phyloP scores from a whole-genome alignment of 495 filamentous ascomycete genomes.

The Parathielavia hyrcaniae region DNA sequence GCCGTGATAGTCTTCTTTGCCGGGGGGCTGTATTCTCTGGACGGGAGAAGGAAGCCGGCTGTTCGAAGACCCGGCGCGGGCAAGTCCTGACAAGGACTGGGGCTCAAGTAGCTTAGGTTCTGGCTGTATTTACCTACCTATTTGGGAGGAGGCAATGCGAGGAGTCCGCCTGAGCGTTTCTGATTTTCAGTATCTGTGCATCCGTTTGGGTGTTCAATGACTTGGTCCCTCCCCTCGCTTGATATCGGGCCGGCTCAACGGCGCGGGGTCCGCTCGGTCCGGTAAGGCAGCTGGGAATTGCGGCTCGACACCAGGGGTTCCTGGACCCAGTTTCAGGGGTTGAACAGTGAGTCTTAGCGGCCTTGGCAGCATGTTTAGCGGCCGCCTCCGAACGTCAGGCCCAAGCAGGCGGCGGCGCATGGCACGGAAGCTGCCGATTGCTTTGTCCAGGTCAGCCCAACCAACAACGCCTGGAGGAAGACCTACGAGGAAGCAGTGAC shows the following conservation, averaged over 20 bases:
- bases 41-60: conserved; percentile 43
- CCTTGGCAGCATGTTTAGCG: conserved; percentile 19
- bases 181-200: not conserved
- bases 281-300: not conserved
- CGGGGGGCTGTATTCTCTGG: conserved; percentile 81
- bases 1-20: conserved; percentile 81
- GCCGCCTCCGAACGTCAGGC: conserved; percentile 7
- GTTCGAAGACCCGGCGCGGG: conserved; percentile 17
- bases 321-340: conserved; percentile 21
- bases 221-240: not conserved
- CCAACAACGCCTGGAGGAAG: not conserved
- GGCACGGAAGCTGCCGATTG: conserved; percentile 9
- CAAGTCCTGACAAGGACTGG: conserved; percentile 19
- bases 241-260: conserved; percentile 3
- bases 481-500: too few species aligned
- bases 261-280: not conserved
- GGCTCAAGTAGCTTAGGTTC: not conserved
- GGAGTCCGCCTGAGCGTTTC: not conserved
- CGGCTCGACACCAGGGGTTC: conserved; percentile 11
- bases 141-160: not conserved
- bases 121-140: conserved; percentile 12
- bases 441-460: not conserved
- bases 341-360: conserved; percentile 18
- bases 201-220: not conserved
- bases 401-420: conserved; percentile 3